Percentiles rank a stretch among this genome's conserved stretches.
Conservation (phyloP, 257 asterid species). For the Haberlea rhodopensis region DNA sequence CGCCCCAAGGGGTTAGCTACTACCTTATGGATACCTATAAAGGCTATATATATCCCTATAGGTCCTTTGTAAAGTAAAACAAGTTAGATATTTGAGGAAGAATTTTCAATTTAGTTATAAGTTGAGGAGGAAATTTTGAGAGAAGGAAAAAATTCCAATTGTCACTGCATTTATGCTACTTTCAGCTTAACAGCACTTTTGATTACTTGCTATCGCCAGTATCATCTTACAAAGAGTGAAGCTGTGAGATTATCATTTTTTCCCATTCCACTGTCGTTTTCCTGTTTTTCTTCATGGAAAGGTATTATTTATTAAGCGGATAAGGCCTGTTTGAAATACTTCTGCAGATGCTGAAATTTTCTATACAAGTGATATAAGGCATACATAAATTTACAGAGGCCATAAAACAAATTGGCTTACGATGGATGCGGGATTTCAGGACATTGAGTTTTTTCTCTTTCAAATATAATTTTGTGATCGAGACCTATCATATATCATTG, state of each 20-base stretch:
- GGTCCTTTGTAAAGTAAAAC: too few species aligned
- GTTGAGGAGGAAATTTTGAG: not conserved
- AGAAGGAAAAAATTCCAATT: not conserved
- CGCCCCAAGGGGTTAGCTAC: too few species aligned
- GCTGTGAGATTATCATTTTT: constrained; percentile 3
- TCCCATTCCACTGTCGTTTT: not conserved
- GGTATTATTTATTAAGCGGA: not conserved
- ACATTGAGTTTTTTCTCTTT: not conserved
- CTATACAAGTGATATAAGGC: not conserved
- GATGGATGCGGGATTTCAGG: not conserved
- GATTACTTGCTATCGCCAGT: not conserved
- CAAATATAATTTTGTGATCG: not conserved
- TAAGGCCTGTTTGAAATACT: not conserved
- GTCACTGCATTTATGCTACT: not conserved
- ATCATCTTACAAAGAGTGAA: not conserved
- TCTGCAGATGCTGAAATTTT: not conserved
- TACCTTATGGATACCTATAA: too few species aligned
- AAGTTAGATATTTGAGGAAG: too few species aligned
- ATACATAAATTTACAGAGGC: not conserved
- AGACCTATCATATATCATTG: not conserved
- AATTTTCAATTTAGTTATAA: not conserved
- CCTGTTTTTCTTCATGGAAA: not conserved
- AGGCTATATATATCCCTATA: too few species aligned
- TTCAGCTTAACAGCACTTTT: not conserved
- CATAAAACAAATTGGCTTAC: not conserved